phyloP scores from a whole-genome alignment of 768 basidiomycete species.

The Tricholoma furcatifolium region DNA sequence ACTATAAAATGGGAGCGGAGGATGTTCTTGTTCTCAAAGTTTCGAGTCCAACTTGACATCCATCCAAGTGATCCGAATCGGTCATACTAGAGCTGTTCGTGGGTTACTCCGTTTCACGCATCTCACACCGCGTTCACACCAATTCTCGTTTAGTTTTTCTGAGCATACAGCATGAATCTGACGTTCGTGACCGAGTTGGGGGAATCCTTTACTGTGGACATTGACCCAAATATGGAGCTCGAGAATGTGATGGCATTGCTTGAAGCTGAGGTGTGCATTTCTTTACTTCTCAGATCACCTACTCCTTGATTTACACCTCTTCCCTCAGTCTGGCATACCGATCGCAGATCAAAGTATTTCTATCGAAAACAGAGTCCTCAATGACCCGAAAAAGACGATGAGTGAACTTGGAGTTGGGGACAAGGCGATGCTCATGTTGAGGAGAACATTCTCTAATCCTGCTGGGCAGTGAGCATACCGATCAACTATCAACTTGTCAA shows the following conservation, averaged over 20 bases:
- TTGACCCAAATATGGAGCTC: constrained; percentile 88
- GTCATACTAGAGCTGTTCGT: constrained; percentile 5
- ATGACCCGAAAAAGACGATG: constrained; percentile 67
- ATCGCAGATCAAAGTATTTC: constrained; percentile 71
- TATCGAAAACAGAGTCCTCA: constrained; percentile 64
- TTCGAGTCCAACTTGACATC: not conserved
- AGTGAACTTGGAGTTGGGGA: constrained; percentile 52
- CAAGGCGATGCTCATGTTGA: constrained; percentile 64
- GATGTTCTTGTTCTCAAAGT: not conserved
- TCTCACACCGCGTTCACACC: constrained; percentile 8
- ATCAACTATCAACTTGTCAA: not conserved
- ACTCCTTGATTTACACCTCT: not conserved
- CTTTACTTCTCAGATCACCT: not conserved
- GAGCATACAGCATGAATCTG: constrained; percentile 51
- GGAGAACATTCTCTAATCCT: constrained; percentile 51
- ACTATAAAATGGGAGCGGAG: constrained; percentile 2
- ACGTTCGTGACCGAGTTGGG: constrained; percentile 73
- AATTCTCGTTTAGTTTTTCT: constrained; percentile 2
- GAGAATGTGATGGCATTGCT: constrained; percentile 91
- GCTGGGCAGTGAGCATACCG: constrained; percentile 39
- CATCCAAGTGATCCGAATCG: constrained; percentile 10
- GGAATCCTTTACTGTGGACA: constrained; percentile 68
- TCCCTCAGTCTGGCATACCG: constrained; percentile 68
- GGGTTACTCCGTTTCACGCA: not conserved
- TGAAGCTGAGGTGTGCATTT: constrained; percentile 85